Evolutionary conservation across 2,329 filamentous ascomycete genomes (phyloP), one percentile per base, ranked within the genome.

Genomic region (Dactylellina sp.): DNA sequence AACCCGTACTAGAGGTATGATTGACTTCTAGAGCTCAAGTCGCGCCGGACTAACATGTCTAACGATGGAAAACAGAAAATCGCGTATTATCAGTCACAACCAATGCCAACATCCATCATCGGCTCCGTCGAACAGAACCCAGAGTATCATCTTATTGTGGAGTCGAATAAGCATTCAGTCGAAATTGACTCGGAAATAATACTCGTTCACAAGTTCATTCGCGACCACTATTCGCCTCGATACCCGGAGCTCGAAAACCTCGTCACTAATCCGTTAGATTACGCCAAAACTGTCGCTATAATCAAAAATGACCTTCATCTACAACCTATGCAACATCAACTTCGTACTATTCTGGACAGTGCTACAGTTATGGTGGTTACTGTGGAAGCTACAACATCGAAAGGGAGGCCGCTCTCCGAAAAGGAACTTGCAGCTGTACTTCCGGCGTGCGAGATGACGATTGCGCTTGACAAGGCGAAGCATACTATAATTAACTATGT

Each of bases 321-420:
- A 2, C 87, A 89, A 6, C 87, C 96, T 74, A 97, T 98, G 79
- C 84, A 91, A 7, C 85, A 96, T 4, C 88, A 91, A 0, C 85
- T 99, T 40, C 90, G 90, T 79, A 88, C 89, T 1, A 89, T 98
- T 0, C 84, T 99, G 12, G 92, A 97, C 80, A 92, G 92, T 0
- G 92, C 95, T 0, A 91, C 92, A 0, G 84, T 98, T 78, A 97
- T 99, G 93, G 92, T 96, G 75, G 93, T 99, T 57, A 94, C 92
- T 0, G 90, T 98, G 9, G 95, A 98, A 83, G 94, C 93, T 28
- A 96, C 93, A 3, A 95, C 91, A 1, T 95, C 93, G 11, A 89
- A 91, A 78, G 94, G 94, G 2, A 88, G 88, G 32, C 87, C 92
- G 53, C 88, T 99, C 82, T 87, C 86, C 2, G 84, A 88, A n/a